A percentile compares a stretch with the other conserved stretches of the same genome.
These are phyloP conservation scores for Penicillium maclennaniae DNA, from an alignment of 495 filamentous ascomycete species.

Conservation along the genomic window DNA sequence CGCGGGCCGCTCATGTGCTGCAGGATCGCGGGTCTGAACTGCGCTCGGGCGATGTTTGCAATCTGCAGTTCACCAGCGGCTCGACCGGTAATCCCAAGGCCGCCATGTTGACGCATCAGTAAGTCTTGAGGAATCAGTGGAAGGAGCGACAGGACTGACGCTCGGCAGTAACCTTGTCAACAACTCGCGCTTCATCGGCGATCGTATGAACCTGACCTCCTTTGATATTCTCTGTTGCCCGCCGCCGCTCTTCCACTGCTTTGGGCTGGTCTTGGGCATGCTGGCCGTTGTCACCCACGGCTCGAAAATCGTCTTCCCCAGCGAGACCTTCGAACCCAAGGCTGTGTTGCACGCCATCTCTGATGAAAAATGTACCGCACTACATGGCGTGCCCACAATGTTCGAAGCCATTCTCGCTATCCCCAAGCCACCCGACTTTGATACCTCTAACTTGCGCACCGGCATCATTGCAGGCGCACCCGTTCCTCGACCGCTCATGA, in stretches of 20 bases:
- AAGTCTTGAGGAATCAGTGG: conserved; percentile 16
- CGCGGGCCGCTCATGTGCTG: conserved; percentile 36
- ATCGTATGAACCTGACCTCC: conserved; percentile 61
- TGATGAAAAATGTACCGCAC: conserved; percentile 62
- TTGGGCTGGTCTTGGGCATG: conserved; percentile 67
- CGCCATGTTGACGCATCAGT: conserved; percentile 72
- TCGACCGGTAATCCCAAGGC: conserved; percentile 69
- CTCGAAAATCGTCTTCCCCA: conserved; percentile 62
- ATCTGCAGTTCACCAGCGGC: conserved; percentile 68
- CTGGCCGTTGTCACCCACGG: conserved; percentile 64
- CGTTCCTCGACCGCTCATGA: conserved; percentile 62
- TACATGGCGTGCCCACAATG: conserved; percentile 73
- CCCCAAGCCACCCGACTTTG: conserved; percentile 45
- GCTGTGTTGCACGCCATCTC: conserved; percentile 57
- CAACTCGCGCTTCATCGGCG: conserved; percentile 65
- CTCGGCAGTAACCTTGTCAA: conserved; percentile 61
- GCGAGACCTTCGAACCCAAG: conserved; percentile 58
- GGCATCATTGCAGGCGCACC: conserved; percentile 68
- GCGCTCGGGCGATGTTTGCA: conserved; percentile 59
- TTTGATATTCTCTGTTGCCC: conserved; percentile 66
- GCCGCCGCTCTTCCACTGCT: conserved; percentile 71
- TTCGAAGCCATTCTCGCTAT: conserved; percentile 61
- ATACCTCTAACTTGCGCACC: conserved; percentile 51
- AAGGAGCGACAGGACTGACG: not conserved
- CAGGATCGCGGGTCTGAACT: conserved; percentile 45